phyloP scores from a whole-genome alignment of 2,329 filamentous ascomycete species.

The Davidsoniella virescens region DNA sequence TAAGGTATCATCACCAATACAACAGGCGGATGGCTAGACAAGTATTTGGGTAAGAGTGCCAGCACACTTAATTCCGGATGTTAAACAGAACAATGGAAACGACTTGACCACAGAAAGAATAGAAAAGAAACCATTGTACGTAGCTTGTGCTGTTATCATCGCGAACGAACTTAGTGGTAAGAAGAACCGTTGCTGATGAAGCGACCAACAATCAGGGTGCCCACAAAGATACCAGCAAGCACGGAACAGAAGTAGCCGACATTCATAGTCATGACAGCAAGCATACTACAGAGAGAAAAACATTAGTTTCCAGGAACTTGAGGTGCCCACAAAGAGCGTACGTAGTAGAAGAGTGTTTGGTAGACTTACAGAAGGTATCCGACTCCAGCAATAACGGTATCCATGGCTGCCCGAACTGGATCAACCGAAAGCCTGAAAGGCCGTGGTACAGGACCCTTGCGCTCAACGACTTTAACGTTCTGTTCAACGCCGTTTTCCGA shows the following conservation, averaged over 20 bases:
- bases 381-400: conserved; percentile 57
- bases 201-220: conserved; percentile 64
- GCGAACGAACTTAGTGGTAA: not conserved
- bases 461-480: conserved; percentile 56
- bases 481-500: conserved; percentile 70
- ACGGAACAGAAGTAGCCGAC: conserved; percentile 71
- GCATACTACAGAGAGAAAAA: conserved; percentile 46
- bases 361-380: conserved; percentile 69
- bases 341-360: conserved; percentile 2
- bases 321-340: not conserved
- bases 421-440: conserved; percentile 77
- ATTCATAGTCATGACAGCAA: conserved; percentile 83
- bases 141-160: not conserved
- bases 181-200: conserved; percentile 25
- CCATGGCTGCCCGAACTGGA: conserved; percentile 52
- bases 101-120: not conserved
- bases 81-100: not conserved
- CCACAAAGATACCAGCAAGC: conserved; percentile 68
- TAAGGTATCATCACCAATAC: no score
- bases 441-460: conserved; percentile 32
- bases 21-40: no score
- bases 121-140: not conserved
- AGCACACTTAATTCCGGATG: no score
- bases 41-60: no score
- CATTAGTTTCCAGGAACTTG: not conserved